Evolutionary conservation across 1,284 basidiomycete genomes (phyloP).

Genomic region (Apiotrichum montevideense): DNA sequence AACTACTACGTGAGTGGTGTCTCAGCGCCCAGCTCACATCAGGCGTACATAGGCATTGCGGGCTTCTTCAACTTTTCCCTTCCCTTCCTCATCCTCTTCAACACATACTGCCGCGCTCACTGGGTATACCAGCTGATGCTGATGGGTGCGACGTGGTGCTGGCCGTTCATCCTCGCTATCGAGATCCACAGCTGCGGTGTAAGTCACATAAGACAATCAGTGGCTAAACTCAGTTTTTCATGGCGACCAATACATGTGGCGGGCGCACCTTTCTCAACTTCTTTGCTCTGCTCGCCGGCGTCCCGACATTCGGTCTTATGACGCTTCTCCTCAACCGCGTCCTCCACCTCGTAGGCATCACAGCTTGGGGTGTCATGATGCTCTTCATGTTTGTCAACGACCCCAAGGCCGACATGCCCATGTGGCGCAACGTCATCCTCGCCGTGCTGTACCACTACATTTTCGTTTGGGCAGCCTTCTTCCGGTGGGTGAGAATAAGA

Average conservation of each 20-base stretch:
- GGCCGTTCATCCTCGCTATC: conserved; percentile 1
- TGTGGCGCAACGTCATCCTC: conserved; percentile 13
- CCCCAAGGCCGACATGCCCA: background rate
- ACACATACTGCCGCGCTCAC: conserved; percentile 6
- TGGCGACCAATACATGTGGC: background rate
- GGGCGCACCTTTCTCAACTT: conserved; percentile 3
- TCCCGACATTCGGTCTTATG: conserved; percentile 70
- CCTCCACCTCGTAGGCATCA: conserved; percentile 52
- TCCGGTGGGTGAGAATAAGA: background rate
- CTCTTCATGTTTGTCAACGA: background rate
- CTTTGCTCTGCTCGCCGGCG: conserved; percentile 40
- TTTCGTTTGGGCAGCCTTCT: conserved; percentile 38
- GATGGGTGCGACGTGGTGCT: background rate
- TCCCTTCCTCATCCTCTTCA: conserved; percentile 29
- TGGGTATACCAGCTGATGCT: conserved; percentile 6
- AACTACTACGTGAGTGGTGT: background rate
- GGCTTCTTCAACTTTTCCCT: conserved; percentile 34
- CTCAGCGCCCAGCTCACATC: too few species aligned
- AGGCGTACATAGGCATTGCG: conserved; percentile 28
- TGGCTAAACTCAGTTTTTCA: background rate
- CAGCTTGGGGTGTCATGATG: background rate
- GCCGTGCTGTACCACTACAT: conserved; percentile 41
- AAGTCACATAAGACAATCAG: background rate
- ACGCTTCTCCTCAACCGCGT: conserved; percentile 64
- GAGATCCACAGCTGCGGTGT: conserved; percentile 2